Conservation (phyloP, 2,329 filamentous ascomycete species). For the Chrysosporium keratinophilum region DNA sequence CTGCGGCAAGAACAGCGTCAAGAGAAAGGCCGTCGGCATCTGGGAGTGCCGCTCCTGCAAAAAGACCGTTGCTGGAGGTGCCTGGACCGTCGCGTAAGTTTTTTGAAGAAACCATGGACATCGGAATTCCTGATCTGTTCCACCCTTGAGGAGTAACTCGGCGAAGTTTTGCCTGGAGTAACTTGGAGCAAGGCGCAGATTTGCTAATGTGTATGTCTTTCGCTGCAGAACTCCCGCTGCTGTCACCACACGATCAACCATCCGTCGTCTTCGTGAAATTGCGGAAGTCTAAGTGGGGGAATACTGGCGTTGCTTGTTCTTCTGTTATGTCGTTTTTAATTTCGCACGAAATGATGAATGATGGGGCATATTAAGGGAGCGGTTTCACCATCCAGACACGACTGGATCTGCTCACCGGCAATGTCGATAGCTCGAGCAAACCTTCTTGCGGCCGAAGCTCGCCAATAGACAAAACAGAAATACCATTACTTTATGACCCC, state of each 20-base stretch:
- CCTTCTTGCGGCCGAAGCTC: conserved; percentile 14
- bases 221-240: conserved; percentile 70
- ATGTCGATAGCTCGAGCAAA: conserved; percentile 19
- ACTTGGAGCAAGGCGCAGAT: not conserved
- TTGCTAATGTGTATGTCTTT: conserved; percentile 2
- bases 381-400: conserved; percentile 23
- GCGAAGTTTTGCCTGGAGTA: not conserved
- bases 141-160: not conserved
- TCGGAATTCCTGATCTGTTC: not conserved
- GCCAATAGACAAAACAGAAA: conserved; percentile 19
- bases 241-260: conserved; percentile 87
- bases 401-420: conserved; percentile 27
- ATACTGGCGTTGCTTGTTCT: conserved; percentile 14
- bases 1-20: conserved; percentile 94
- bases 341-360: conserved; percentile 16
- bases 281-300: conserved; percentile 66
- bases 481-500: conserved; percentile 17
- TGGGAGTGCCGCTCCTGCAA: conserved; percentile 95
- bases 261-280: conserved; percentile 94
- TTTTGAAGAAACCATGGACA: not conserved
- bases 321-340: conserved; percentile 12
- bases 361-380: conserved; percentile 21
- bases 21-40: conserved; percentile 84
- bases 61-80: conserved; percentile 87
- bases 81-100: conserved; percentile 93